A percentile compares a stretch with the other conserved stretches of the same genome.
These are phyloP conservation scores for Hyaloscypha finlandica DNA, from an alignment of 495 filamentous ascomycete species.

Conservation along the genomic window DNA sequence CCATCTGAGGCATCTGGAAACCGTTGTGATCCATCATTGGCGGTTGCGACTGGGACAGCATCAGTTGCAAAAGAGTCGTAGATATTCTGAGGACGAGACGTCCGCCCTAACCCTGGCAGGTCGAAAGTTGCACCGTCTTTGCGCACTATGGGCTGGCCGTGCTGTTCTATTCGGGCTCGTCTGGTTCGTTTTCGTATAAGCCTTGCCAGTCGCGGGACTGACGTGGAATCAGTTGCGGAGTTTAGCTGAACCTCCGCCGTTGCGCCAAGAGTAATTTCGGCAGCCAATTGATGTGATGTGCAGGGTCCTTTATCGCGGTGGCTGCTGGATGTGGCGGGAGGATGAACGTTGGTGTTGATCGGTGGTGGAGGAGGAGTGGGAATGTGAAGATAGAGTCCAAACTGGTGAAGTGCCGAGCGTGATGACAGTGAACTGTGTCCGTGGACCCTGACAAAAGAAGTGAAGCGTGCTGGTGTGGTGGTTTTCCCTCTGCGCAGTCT, in stretches of 20 bases:
- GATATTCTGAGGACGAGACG: conserved; percentile 1
- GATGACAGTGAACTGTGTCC: not conserved
- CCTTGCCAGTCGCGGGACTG: not conserved
- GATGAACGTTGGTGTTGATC: not conserved
- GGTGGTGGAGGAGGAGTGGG: not conserved
- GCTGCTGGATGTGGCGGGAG: not conserved
- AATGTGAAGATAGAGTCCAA: not conserved
- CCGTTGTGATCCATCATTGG: conserved; percentile 48
- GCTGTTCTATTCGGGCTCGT: not conserved
- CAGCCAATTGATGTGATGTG: not conserved
- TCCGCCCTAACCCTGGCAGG: not conserved
- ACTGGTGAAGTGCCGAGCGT: not conserved
- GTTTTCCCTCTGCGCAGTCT: conserved; percentile 3
- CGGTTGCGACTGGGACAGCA: conserved; percentile 23
- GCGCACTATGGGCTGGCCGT: not conserved
- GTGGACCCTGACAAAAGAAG: not conserved
- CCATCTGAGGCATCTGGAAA: conserved; percentile 54
- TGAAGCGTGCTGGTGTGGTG: not conserved
- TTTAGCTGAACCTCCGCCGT: not conserved
- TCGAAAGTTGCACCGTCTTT: conserved; percentile 10
- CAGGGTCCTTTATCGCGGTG: not conserved
- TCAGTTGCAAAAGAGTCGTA: conserved; percentile 7
- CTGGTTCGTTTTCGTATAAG: conserved; percentile 21
- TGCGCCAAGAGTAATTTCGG: not conserved
- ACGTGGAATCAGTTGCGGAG: not conserved